These are phyloP conservation scores for Ochetophila trinervis DNA, from an alignment of 306 rosid species.

Conservation along the genomic window DNA sequence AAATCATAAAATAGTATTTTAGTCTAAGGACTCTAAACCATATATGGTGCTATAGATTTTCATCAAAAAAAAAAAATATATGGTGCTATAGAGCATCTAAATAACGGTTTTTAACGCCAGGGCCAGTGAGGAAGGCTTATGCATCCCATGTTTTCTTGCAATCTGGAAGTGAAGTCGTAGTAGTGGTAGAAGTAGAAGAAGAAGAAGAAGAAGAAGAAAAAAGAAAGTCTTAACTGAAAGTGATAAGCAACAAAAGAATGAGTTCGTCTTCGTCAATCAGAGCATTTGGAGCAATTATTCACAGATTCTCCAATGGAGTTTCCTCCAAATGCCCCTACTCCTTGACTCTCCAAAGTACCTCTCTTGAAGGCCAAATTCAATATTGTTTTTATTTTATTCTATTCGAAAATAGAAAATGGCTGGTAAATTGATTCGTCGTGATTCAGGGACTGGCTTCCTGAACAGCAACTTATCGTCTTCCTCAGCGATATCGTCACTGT, in stretches of 20 bases:
- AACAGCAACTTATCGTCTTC: constrained; percentile 32
- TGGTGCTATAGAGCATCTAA: too few species aligned
- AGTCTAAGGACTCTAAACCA: too few species aligned
- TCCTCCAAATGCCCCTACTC: constrained; percentile 35
- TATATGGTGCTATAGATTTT: too few species aligned
- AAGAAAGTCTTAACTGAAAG: too few species aligned
- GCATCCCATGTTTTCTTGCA: neutral
- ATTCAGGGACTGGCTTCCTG: constrained; percentile 49
- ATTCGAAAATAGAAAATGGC: neutral
- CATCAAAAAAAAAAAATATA: too few species aligned
- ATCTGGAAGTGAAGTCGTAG: too few species aligned
- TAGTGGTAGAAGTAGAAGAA: too few species aligned
- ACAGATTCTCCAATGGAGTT: constrained; percentile 32
- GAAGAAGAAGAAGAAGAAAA: neutral
- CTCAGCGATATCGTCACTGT: constrained; percentile 22
- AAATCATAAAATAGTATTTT: too few species aligned
- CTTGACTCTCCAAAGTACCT: constrained; percentile 34
- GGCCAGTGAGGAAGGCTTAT: too few species aligned
- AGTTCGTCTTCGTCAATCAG: constrained; percentile 33
- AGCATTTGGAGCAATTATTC: constrained; percentile 46
- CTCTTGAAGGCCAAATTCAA: neutral
- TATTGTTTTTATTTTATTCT: neutral
- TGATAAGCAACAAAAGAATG: constrained; percentile 21
- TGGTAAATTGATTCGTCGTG: constrained; percentile 15
- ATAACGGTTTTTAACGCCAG: too few species aligned